These are phyloP conservation scores for Talaromyces borbonicus DNA, from an alignment of 495 filamentous ascomycete genomes.

Conservation along the genomic window DNA sequence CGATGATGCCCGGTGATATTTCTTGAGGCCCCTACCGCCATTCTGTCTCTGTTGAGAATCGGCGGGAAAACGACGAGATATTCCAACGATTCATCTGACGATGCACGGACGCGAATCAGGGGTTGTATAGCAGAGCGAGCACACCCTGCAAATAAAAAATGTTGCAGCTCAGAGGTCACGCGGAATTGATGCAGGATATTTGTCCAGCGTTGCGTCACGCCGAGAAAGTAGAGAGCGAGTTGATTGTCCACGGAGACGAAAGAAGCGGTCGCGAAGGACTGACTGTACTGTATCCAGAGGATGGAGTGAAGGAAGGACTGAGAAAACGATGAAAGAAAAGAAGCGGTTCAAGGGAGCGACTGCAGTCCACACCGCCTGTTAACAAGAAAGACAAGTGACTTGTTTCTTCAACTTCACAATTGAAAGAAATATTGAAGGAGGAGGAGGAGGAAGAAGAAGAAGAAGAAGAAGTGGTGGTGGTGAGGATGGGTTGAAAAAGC, in stretches of 20 bases:
- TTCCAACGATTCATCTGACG: constrained; percentile 1
- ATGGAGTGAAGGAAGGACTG: neutral
- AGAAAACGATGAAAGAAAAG: neutral
- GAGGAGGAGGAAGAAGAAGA: neutral
- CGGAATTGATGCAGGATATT: no score
- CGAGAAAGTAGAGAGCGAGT: no score
- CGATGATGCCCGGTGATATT: constrained; percentile 41
- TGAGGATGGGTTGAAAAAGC: neutral
- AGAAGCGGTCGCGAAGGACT: neutral
- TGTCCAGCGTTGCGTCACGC: no score
- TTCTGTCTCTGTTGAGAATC: neutral
- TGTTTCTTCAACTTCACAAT: no score
- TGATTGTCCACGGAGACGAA: no score
- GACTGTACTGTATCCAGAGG: neutral
- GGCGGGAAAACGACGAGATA: neutral
- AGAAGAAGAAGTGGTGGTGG: neutral
- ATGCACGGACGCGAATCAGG: no score
- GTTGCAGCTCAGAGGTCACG: no score
- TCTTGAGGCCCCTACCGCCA: constrained; percentile 10
- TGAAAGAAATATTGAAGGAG: no score
- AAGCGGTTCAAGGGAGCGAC: constrained; percentile 3
- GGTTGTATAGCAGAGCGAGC: no score
- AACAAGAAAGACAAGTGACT: neutral
- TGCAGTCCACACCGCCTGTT: constrained; percentile 2
- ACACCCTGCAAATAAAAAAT: no score